Conservation (phyloP, 192 early-diverging fungal genomes). For the Entomortierella parvispora region DNA sequence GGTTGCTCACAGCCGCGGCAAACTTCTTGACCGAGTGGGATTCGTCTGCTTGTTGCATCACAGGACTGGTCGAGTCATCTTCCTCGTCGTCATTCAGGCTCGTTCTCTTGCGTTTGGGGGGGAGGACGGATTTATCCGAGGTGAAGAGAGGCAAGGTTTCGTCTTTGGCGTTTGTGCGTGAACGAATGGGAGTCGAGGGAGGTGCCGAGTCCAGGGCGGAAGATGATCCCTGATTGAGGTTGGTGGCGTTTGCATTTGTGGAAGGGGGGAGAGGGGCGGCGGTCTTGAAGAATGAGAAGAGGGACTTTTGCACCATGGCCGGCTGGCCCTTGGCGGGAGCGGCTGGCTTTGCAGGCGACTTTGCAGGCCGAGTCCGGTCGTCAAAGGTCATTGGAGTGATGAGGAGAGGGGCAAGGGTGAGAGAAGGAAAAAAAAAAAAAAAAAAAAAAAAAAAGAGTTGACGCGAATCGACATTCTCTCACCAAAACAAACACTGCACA, state of each 20-base stretch:
- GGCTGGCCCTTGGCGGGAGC: constrained; percentile 5
- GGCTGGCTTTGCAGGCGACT: constrained; percentile 23
- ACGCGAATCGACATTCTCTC: background rate
- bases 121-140: constrained; percentile 20
- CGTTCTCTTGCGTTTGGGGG: constrained; percentile 27
- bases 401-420: background rate
- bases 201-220: background rate
- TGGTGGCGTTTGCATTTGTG: background rate
- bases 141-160: constrained; percentile 26
- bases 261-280: background rate
- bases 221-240: background rate
- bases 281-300: constrained; percentile 43
- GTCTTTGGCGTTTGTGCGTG: constrained; percentile 15
- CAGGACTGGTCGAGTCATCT: constrained; percentile 1
- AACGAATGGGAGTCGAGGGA: background rate
- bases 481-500: no score
- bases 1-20: constrained; percentile 39
- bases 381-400: constrained; percentile 28
- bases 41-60: constrained; percentile 9
- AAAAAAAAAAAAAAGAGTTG: background rate
- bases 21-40: constrained; percentile 37
- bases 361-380: constrained; percentile 3
- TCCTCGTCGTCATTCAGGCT: constrained; percentile 13
- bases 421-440: background rate
- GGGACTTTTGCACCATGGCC: constrained; percentile 42